phyloP scores from a whole-genome alignment of 768 basidiomycete species.

The Tephrocybe sp. region DNA sequence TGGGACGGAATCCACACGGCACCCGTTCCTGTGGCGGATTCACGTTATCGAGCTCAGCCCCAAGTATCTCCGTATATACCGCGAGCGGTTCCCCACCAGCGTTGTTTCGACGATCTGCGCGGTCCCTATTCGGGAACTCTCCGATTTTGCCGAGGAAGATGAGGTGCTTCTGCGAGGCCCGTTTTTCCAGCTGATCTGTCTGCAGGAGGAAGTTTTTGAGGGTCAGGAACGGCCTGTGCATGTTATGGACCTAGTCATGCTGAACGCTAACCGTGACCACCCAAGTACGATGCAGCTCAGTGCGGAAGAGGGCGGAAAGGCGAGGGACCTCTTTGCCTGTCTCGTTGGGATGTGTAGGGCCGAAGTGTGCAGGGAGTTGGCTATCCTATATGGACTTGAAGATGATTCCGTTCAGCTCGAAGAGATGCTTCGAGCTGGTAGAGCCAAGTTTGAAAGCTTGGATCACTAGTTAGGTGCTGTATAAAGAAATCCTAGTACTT shows the following conservation, averaged over 20 bases:
- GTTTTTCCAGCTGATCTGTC: slow-evolving; percentile 17
- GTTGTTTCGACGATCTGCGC: slow-evolving; percentile 18
- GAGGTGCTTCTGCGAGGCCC: slow-evolving; percentile 17
- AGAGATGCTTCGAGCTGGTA: slow-evolving; percentile 4
- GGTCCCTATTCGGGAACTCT: slow-evolving; percentile 14
- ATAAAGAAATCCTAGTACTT: background rate
- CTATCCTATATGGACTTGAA: slow-evolving; percentile 2
- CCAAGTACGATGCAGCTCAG: slow-evolving; percentile 16
- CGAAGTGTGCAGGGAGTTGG: slow-evolving; percentile 10
- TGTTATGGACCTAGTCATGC: slow-evolving; percentile 18
- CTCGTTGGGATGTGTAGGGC: slow-evolving; percentile 15
- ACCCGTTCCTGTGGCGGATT: slow-evolving; percentile 17
- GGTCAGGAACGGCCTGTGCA: slow-evolving; percentile 10
- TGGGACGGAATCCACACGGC: background rate
- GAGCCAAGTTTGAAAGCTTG: background rate
- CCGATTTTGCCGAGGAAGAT: slow-evolving; percentile 10
- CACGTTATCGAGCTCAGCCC: slow-evolving; percentile 10
- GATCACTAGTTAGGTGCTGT: background rate
- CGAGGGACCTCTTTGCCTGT: slow-evolving; percentile 16
- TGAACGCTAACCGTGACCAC: slow-evolving; percentile 17
- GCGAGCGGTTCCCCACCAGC: slow-evolving; percentile 12
- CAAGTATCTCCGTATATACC: slow-evolving; percentile 10
- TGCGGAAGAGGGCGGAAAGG: slow-evolving; percentile 9
- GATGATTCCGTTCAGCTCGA: slow-evolving; percentile 8
- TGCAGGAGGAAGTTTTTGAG: slow-evolving; percentile 13